phyloP scores from a whole-genome alignment of 768 basidiomycete genomes.

The Macrolepiota albuminosa region DNA sequence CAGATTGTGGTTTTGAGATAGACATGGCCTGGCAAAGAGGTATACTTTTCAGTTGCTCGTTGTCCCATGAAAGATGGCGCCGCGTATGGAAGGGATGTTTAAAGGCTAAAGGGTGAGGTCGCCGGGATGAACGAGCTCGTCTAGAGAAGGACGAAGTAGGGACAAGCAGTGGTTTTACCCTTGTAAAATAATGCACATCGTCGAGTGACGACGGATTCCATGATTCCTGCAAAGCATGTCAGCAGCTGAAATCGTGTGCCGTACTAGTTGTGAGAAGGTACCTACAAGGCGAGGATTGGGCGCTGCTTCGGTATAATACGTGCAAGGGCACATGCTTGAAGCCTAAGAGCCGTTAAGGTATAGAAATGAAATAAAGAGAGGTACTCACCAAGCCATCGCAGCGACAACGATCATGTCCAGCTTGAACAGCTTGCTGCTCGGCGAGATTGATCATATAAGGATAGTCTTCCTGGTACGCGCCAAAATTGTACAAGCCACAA shows the following conservation, averaged over 20 bases:
- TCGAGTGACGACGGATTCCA: neutral
- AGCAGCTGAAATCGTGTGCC: neutral
- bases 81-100: neutral
- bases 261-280: neutral
- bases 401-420: neutral
- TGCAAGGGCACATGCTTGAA: neutral
- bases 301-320: neutral
- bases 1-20: neutral
- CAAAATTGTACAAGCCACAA: constrained; percentile 1
- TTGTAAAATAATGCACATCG: neutral
- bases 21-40: neutral
- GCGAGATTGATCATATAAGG: too few relatives aligned
- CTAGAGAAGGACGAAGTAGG: neutral
- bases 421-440: too few relatives aligned
- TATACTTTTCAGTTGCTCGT: neutral
- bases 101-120: neutral
- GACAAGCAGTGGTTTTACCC: neutral
- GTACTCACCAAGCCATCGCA: neutral
- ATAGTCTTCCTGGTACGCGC: too few relatives aligned
- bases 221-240: neutral
- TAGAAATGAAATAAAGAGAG: neutral
- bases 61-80: neutral
- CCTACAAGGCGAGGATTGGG: neutral
- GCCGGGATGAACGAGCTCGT: neutral
- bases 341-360: neutral